phyloP scores from a whole-genome alignment of 768 basidiomycete genomes.

The Naematelia encephala region DNA sequence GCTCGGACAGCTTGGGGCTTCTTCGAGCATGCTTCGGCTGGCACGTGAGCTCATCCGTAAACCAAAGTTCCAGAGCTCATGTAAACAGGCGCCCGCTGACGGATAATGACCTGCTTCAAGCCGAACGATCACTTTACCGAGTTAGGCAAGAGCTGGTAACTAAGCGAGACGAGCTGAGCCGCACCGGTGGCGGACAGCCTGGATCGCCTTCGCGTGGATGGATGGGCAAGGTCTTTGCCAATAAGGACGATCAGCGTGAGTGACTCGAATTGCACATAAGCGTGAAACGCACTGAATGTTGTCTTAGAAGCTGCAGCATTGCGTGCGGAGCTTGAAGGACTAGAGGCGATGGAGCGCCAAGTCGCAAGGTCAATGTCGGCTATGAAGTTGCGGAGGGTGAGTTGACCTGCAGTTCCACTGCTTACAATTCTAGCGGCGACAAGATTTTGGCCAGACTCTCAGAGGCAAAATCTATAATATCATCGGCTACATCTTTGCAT shows the following conservation, averaged over 20 bases:
- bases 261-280: too few relatives aligned
- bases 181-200: constrained; percentile 9
- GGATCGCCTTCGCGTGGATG: constrained; percentile 16
- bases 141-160: constrained; percentile 42
- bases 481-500: constrained; percentile 43
- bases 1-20: constrained; percentile 47
- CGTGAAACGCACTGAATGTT: too few relatives aligned
- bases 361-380: constrained; percentile 33
- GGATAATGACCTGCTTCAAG: constrained; percentile 40
- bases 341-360: constrained; percentile 44
- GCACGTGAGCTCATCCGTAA: constrained; percentile 20
- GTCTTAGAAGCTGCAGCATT: constrained; percentile 19
- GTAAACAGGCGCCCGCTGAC: constrained; percentile 29
- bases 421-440: constrained; percentile 29
- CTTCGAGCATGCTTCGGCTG: constrained; percentile 29
- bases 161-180: constrained; percentile 33
- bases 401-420: constrained; percentile 4
- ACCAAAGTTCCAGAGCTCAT: neutral
- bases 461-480: constrained; percentile 42
- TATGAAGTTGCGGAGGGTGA: constrained; percentile 41
- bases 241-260: constrained; percentile 30
- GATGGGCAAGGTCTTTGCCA: constrained; percentile 42
- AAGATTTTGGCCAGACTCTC: constrained; percentile 43
- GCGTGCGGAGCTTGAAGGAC: constrained; percentile 38
- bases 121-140: constrained; percentile 45